Base-by-base conservation (phyloP, 2,329 filamentous ascomycete genomes). In the Seiridium cupressi region DNA sequence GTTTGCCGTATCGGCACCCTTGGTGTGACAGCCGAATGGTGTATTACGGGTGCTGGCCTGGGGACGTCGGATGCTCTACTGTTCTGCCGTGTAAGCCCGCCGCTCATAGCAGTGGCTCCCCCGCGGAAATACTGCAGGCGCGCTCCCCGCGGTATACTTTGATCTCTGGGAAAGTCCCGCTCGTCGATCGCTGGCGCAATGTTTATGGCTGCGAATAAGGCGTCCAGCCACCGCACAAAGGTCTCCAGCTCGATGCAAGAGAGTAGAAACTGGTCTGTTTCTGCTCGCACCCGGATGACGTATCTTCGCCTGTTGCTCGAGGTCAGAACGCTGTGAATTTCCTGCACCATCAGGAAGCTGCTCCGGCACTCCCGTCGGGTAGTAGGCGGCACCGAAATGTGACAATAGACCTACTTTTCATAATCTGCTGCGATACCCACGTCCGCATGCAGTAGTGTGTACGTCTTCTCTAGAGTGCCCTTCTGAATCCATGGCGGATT, bases 341-440 rank as follows among this genome's bases (percentile, higher is more conserved):
- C 18, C 18, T 26, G 18, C 18, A 26, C 18, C 18, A 26, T 26
- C 18, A 26, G 18, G 18, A 26, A 26, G 18, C 18, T 26, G 18
- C 18, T 26, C 18, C 18, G 18, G 18, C 18, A 26, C 18, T 26
- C 18, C 18, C 18, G 18, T 26, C 18, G 18, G 18, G 18, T 26
- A 26, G 18, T 26, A 26, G 18, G 18, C 18, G 18, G 18, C 18
- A 26, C 18, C 18, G 18, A 26, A 26, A 26, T 26, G 42, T 31
- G 36, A 40, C n/a, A 13, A 9, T 26, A 46, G 58, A 79, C 84
- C 67, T 73, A 87, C 82, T 91, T 90, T 67, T 83, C 81, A 70
- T 90, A 89, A 72, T 93, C 90, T 13, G 86, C 83, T 8, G 90
- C 90, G 62, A 92, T 84, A 9, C 90, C 90, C 31, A 89, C 85